These are phyloP conservation scores for Mycocentrospora acerina DNA, from an alignment of 2,329 filamentous ascomycete genomes.

Conservation along the genomic window DNA sequence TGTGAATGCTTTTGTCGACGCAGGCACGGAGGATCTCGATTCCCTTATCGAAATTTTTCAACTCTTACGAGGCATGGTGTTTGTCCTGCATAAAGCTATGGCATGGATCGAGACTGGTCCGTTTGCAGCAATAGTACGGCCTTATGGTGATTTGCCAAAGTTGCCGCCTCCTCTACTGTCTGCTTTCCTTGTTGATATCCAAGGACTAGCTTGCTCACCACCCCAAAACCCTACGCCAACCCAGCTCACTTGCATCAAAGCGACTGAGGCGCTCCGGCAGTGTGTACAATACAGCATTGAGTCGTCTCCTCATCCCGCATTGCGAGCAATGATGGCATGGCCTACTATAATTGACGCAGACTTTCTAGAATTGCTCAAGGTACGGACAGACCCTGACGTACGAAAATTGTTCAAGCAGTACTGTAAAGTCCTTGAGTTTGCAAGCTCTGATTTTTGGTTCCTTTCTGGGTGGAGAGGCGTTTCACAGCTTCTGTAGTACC, in stretches of 20 bases:
- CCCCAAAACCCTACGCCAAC: conserved; percentile 9
- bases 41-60: conserved; percentile 30
- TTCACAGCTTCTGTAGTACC: conserved; percentile 9
- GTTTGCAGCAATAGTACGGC: conserved; percentile 21
- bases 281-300: conserved; percentile 21
- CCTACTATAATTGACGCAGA: conserved; percentile 21
- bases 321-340: conserved; percentile 24
- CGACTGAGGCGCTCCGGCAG: conserved; percentile 17
- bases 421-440: conserved; percentile 21
- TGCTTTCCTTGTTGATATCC: conserved; percentile 23
- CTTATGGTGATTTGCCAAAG: conserved; percentile 9
- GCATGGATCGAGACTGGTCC: conserved; percentile 23
- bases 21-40: conserved; percentile 18
- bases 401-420: conserved; percentile 20
- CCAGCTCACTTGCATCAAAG: conserved; percentile 7
- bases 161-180: conserved; percentile 19
- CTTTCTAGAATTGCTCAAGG: conserved; percentile 19
- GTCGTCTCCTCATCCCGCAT: conserved; percentile 20
- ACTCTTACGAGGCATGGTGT: conserved; percentile 30
- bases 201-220: conserved; percentile 7
- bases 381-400: conserved; percentile 12
- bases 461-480: conserved; percentile 24
- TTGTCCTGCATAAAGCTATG: conserved; percentile 18
- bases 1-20: conserved; percentile 28
- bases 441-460: conserved; percentile 28